phyloP scores from a whole-genome alignment of 441 rosid species.

The Brassica hybrid region DNA sequence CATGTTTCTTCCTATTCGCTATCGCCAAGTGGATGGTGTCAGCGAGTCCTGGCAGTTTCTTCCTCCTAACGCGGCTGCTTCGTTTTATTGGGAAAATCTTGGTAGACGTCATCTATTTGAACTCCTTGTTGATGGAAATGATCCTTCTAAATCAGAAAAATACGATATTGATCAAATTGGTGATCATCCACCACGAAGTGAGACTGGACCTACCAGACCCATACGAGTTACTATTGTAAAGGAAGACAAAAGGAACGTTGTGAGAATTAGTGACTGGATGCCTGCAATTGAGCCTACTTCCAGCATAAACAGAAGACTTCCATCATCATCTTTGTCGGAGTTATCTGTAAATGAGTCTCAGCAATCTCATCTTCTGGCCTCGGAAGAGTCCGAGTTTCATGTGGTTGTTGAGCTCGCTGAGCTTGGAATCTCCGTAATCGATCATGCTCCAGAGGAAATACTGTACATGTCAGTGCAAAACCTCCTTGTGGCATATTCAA shows the following conservation, averaged over 20 bases:
- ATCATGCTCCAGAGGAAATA: slow-evolving; percentile 98
- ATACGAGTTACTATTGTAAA: slow-evolving; percentile 82
- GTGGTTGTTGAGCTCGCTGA: slow-evolving; percentile 87
- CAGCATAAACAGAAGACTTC: slow-evolving; percentile 47
- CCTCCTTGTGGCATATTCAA: slow-evolving; percentile 85
- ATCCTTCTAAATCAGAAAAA: slow-evolving; percentile 62
- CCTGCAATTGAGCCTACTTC: slow-evolving; percentile 79
- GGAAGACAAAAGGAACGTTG: slow-evolving; percentile 83
- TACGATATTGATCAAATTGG: slow-evolving; percentile 84
- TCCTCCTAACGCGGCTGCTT: slow-evolving; percentile 86
- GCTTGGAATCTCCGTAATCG: slow-evolving; percentile 89
- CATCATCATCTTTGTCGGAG: slow-evolving; percentile 53
- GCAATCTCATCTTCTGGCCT: slow-evolving; percentile 51
- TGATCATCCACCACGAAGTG: slow-evolving; percentile 77
- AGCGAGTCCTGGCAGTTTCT: slow-evolving; percentile 91
- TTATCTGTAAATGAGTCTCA: slow-evolving; percentile 55
- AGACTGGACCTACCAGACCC: slow-evolving; percentile 70
- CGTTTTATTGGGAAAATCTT: slow-evolving; percentile 98
- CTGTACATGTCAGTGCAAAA: slow-evolving; percentile 86
- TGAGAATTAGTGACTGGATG: slow-evolving; percentile 93
- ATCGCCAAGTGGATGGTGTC: slow-evolving; percentile 83
- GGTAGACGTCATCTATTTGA: slow-evolving; percentile 79
- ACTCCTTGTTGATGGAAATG: slow-evolving; percentile 80
- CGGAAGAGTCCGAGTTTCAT: slow-evolving; percentile 51
- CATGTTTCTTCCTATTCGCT: slow-evolving; percentile 81